Conservation (phyloP, 2,329 filamentous ascomycete genomes). For the Bipolaris cookei region DNA sequence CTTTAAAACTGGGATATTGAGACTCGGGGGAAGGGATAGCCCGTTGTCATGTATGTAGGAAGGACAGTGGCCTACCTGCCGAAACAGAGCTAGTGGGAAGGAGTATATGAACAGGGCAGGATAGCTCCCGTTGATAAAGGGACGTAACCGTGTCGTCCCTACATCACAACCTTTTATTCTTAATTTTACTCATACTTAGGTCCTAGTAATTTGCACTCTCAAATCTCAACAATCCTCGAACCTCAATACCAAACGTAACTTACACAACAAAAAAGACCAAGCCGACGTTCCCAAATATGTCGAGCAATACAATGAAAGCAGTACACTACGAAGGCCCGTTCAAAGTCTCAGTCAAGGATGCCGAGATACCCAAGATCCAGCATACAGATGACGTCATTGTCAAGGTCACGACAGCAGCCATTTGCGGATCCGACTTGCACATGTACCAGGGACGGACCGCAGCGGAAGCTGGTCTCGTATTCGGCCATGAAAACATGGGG, state of each 20-base stretch:
- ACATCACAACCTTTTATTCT: not conserved
- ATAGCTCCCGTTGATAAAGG: no score
- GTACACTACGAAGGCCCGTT: slow-evolving; percentile 68
- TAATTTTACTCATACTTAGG: not conserved
- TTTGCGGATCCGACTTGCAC: slow-evolving; percentile 61
- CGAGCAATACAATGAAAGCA: slow-evolving; percentile 61
- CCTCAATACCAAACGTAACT: not conserved
- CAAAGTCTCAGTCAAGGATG: slow-evolving; percentile 67
- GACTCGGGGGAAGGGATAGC: not conserved
- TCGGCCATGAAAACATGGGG: slow-evolving; percentile 69
- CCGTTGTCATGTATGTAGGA: not conserved
- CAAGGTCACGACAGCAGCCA: slow-evolving; percentile 68
- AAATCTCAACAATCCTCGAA: not conserved
- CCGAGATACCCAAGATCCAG: slow-evolving; percentile 63
- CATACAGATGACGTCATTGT: slow-evolving; percentile 70
- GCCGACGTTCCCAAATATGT: slow-evolving; percentile 9
- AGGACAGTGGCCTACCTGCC: not conserved
- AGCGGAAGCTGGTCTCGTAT: slow-evolving; percentile 66
- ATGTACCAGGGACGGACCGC: slow-evolving; percentile 72
- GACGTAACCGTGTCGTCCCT: not conserved
- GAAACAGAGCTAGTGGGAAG: not conserved
- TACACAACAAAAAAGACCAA: not conserved
- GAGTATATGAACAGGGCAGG: not conserved
- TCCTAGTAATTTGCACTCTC: not conserved
- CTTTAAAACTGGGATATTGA: not conserved